Percentiles rank a stretch among this genome's conserved stretches.
These are phyloP conservation scores for Flagelloscypha sp. DNA, from an alignment of 768 basidiomycete species.

Conservation along the genomic window DNA sequence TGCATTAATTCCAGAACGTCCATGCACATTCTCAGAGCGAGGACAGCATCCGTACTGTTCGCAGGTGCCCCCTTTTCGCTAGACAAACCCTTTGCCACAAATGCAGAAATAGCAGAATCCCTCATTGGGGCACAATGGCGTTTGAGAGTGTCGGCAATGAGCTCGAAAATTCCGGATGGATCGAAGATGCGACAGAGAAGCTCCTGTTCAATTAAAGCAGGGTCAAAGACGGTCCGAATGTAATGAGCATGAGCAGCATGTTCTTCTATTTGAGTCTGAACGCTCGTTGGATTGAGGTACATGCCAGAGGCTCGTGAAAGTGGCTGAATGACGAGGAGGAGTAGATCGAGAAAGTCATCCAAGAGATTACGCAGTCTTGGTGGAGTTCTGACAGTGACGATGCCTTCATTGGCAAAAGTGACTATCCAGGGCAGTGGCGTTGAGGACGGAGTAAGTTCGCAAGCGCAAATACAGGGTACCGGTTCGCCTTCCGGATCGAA, in stretches of 20 bases:
- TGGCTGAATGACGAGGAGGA: constrained; percentile 79
- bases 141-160: constrained; percentile 76
- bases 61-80: constrained; percentile 49
- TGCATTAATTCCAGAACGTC: constrained; percentile 95
- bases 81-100: constrained; percentile 63
- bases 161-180: constrained; percentile 66
- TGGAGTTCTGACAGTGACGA: constrained; percentile 58
- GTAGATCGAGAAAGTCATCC: constrained; percentile 69
- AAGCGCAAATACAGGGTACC: constrained; percentile 47
- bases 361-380: constrained; percentile 66
- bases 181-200: constrained; percentile 71
- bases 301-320: constrained; percentile 54
- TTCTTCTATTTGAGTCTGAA: constrained; percentile 53
- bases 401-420: constrained; percentile 26
- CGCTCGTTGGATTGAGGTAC: constrained; percentile 49
- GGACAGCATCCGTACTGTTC: constrained; percentile 55
- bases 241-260: constrained; percentile 56
- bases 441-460: constrained; percentile 35
- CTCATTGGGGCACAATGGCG: constrained; percentile 92
- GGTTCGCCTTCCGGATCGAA: constrained; percentile 54
- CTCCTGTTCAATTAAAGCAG: constrained; percentile 75
- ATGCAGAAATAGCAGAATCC: constrained; percentile 72
- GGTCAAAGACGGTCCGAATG: constrained; percentile 74
- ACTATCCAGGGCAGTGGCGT: constrained; percentile 33
- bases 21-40: constrained; percentile 73